Base-by-base conservation (phyloP, 192 early-diverging fungal genomes). In the Lobosporangium transversale region DNA sequence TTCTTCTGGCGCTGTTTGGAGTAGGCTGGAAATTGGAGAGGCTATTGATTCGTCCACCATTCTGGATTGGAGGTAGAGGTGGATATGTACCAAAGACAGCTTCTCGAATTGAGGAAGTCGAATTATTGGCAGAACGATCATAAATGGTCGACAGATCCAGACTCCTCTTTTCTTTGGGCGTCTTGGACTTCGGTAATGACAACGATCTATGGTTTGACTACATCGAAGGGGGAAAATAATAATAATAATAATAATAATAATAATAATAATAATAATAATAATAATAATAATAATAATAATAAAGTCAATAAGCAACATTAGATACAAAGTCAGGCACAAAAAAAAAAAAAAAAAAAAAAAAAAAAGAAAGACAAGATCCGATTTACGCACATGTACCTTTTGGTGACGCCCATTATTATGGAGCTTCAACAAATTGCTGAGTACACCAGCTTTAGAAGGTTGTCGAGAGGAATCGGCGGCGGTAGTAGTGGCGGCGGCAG, bases 351-450 rank as follows among this genome's bases (percentile, higher is more conserved):
- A 26, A 47, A n/a, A 49, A 14, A 49, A 24, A 23, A 20, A 66
- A 7, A 53, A n/a, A n/a, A n/a, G n/a, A n/a, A n/a, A n/a, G n/a
- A n/a, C n/a, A n/a, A n/a, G n/a, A n/a, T n/a, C n/a, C n/a, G n/a
- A n/a, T n/a, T n/a, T n/a, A n/a, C n/a, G n/a, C n/a, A n/a, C n/a
- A n/a, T n/a, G n/a, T 40, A 64, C 60, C 60, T 73, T 73, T 11
- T 49, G 59, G 0, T 49, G 63, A 33, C 58, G 71, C 33, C 45
- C 35, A 43, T 30, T 61, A 1, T 35, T 21, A 9, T 76, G 73
- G 1, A 76, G 65, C 32, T 67, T 76, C 36, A 76, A 20, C n/a
- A 76, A 44, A 48, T 76, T 76, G 33, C 73, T 76, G 32, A 76
- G 35, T 1, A 76, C 73, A 33, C 73, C 73, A 0, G 64, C 57